Conservation (phyloP, 805 yeast genomes). For the Ogataea sp. region DNA sequence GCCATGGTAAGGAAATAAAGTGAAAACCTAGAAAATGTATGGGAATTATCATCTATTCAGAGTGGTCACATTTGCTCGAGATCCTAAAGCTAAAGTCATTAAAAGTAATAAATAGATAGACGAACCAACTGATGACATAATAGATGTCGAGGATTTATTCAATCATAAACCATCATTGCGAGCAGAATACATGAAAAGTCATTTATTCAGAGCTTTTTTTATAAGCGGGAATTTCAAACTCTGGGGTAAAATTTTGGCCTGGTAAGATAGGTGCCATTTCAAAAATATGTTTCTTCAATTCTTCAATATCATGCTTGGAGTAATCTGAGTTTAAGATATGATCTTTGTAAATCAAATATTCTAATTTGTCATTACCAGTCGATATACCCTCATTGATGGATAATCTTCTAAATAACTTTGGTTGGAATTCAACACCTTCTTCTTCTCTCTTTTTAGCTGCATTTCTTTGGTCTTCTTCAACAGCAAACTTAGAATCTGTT, state of each 20-base stretch:
- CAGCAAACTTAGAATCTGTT: conserved; percentile 78
- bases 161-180: no score
- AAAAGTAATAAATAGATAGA: no score
- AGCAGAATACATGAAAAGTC: not conserved
- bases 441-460: conserved; percentile 67
- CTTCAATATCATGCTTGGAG: conserved; percentile 25
- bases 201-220: conserved; percentile 29
- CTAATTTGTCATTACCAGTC: conserved; percentile 38
- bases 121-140: no score
- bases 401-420: conserved; percentile 59
- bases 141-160: no score
- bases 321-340: conserved; percentile 35
- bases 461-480: conserved; percentile 81
- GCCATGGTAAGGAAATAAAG: no score
- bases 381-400: conserved; percentile 20
- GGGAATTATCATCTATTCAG: no score
- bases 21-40: no score
- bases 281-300: conserved; percentile 46
- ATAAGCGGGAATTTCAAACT: conserved; percentile 62
- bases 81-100: no score
- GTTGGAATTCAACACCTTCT: conserved; percentile 73
- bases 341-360: conserved; percentile 56
- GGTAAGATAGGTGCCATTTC: conserved; percentile 75
- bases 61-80: no score
- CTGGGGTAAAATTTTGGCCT: conserved; percentile 61